Base-by-base conservation (phyloP, 441 rosid genomes). In the Biscutella laevigata region DNA sequence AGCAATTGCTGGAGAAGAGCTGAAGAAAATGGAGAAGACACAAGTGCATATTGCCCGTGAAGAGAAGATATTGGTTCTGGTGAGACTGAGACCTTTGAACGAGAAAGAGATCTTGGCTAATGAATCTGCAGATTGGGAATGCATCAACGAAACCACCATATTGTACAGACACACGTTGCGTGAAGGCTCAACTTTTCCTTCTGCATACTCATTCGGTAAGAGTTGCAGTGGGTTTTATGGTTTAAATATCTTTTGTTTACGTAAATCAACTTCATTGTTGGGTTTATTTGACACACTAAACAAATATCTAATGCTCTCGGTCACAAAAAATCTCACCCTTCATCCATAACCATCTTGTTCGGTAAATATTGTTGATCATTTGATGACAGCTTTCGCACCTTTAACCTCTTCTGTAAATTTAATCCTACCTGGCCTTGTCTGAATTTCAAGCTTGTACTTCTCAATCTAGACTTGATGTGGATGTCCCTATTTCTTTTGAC, bases 91-190 rank as follows among this genome's bases (percentile, higher is more conserved):
- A 76, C 98, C 97, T 67, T 67, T 86, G 81, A 88, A 73, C 62
- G 92, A 92, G 36, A 92, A 86, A 79, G 98, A 92, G 74, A 69
- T 77, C 71, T 56, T 60, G 32, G 80, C 76, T 60, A 61, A 67
- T 59, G 98, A 88, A 67, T 80, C 72, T 61, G 78, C 81, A 0
- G 95, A 92, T 48, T 92, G 97, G 95, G 99, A 88, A 70, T 92
- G 99, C 73, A 78, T 92, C 78, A 80, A 84, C 62, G 88, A 80
- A 16, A 78, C 75, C 46, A 78, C 97, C 12, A 64, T 88, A 53
- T 74, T 92, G 58, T 88, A 88, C 71, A 74, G 88, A 92, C 1
- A 86, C 76, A 84, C 84, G 10, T 87, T 86, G 62, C 87, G 88
- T 39, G 90, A 83, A 71, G 92, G 99, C 36, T 92, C 92, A 21